Evolutionary conservation across 768 basidiomycete species (phyloP).

Genomic region (Mycena maculata): DNA sequence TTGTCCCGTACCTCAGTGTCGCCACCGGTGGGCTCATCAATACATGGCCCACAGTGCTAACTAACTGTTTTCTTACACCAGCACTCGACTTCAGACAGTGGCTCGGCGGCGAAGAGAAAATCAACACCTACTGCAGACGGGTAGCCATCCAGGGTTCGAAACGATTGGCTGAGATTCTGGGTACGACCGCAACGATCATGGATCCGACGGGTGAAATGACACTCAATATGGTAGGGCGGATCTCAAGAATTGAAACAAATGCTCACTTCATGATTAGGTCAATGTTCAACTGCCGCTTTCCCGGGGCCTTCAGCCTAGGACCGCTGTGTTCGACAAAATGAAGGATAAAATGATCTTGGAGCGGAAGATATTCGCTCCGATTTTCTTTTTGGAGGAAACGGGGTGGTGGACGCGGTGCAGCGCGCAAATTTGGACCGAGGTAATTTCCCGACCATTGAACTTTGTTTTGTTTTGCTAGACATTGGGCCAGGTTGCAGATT

Average conservation of each 20-base stretch:
- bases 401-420: conserved; percentile 62
- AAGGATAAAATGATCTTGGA: conserved; percentile 47
- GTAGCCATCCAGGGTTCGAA: conserved; percentile 78
- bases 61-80: conserved; percentile 36
- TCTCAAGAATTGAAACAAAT: not conserved
- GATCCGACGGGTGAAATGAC: conserved; percentile 74
- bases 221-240: conserved; percentile 72
- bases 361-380: conserved; percentile 49
- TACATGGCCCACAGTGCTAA: not conserved
- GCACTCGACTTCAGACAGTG: conserved; percentile 83
- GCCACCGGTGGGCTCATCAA: conserved; percentile 52
- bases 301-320: conserved; percentile 33
- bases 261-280: conserved; percentile 40
- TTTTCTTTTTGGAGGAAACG: conserved; percentile 50
- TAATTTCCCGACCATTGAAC: conserved; percentile 31
- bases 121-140: conserved; percentile 78
- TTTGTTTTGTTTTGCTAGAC: not conserved
- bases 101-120: conserved; percentile 85
- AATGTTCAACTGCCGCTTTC: conserved; percentile 58
- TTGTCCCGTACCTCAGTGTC: conserved; percentile 61
- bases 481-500: conserved; percentile 51
- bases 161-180: conserved; percentile 70
- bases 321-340: conserved; percentile 40
- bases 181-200: conserved; percentile 63
- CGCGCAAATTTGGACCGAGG: conserved; percentile 61